Percentiles rank a stretch among this genome's conserved stretches.
These are phyloP conservation scores for Coelastrella sp. DNA, from an alignment of 139 green algal genomes.

Conservation along the genomic window DNA sequence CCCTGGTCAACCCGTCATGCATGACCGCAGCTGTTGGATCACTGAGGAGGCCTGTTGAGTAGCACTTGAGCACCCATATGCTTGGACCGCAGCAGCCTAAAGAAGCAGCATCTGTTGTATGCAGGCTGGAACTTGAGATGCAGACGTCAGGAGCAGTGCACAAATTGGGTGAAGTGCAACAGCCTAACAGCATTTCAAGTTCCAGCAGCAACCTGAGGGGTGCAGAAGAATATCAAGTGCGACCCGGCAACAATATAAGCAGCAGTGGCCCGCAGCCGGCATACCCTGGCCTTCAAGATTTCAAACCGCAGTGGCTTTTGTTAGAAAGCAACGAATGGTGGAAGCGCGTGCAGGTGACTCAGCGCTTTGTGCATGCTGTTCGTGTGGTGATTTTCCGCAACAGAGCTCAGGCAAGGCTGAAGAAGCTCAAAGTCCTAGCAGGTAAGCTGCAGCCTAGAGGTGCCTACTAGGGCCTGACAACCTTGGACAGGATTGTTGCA, in stretches of 20 bases:
- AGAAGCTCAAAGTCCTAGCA: constrained; percentile 51
- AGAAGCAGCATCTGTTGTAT: neutral
- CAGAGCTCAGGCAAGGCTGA: constrained; percentile 51
- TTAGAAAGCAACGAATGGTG: constrained; percentile 64
- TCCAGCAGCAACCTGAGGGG: too few species aligned
- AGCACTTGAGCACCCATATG: neutral
- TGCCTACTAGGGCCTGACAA: too few species aligned
- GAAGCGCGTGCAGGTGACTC: constrained; percentile 59
- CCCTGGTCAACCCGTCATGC: neutral
- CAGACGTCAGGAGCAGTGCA: constrained; percentile 53
- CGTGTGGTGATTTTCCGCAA: constrained; percentile 58
- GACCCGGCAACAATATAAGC: neutral
- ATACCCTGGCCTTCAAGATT: constrained; percentile 25
- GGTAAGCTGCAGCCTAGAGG: neutral
- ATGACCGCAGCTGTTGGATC: neutral
- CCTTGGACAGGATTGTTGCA: too few species aligned
- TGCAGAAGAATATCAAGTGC: too few species aligned
- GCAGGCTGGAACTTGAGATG: neutral
- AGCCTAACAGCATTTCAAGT: neutral
- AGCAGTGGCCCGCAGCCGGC: neutral
- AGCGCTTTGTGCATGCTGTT: constrained; percentile 61
- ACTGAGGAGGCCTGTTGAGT: too few species aligned
- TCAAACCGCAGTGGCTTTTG: constrained; percentile 61
- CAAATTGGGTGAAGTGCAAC: constrained; percentile 23
- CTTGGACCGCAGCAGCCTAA: neutral